Evolutionary conservation across 1,284 basidiomycete genomes (phyloP), one percentile per base, ranked within the genome.

Genomic region (Microbotryum saponariae): DNA sequence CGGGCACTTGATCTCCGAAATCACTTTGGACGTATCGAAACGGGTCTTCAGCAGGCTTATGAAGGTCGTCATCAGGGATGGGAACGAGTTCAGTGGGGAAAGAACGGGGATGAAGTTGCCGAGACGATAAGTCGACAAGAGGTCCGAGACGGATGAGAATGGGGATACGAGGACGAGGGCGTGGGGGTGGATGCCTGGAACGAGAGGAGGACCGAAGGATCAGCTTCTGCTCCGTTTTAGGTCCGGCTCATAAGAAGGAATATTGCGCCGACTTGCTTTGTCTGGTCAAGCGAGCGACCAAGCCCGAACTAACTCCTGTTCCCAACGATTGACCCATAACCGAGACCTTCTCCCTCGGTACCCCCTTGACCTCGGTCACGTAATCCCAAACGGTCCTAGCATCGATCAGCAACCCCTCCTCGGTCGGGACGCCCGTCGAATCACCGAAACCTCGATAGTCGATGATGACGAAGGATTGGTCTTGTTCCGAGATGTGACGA

Each of bases 271-370:
- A 37, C 70, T 45, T 37, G 71, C 79, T 80, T 59, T 86, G 83
- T 6, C 76, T 76, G 9, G 80, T 79, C 4, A 93, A 78, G 51
- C 81, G 77, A 2, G 80, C 81, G 0, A 79, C 83, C 2, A 91
- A 76, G 20, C 82, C 81, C 6, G 85, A 81, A 0, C 83, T 79
- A 3, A 93, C 84, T 1, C 85, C 89, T 0, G 90, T 91, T 0
- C 90, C 90, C 2, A 93, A 76, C 66, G 87, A 89, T 71, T 91
- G 88, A 0, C 91, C 90, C 9, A 89, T 78, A 48, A 93, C 75
- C 8, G 88, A 76, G 47, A 93, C 78, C 60, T 85, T 78, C 54
- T 82, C 77, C 2, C 82, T 75, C 44, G 75, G 74, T 14, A 84
- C 84, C 7, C 51, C 57, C 23, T 66, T 63, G 20, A 59, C 61